These are phyloP conservation scores for Hymenoscyphus fructigenus DNA, from an alignment of 2,329 filamentous ascomycete species.

Conservation along the genomic window DNA sequence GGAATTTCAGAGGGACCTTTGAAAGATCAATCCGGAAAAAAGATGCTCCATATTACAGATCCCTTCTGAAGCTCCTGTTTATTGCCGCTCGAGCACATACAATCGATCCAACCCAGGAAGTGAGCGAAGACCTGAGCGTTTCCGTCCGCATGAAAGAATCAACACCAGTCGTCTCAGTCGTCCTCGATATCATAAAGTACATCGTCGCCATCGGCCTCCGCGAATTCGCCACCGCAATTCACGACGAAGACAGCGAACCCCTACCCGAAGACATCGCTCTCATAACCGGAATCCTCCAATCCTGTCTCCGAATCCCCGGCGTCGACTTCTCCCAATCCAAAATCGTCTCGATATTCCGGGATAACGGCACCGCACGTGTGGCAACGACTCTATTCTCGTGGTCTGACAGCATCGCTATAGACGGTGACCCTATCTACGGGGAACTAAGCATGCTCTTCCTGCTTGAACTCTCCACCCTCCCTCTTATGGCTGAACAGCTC, in stretches of 20 bases:
- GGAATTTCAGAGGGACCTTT: constrained; percentile 54
- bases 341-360: constrained; percentile 67
- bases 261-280: constrained; percentile 81
- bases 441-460: constrained; percentile 89
- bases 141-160: constrained; percentile 28
- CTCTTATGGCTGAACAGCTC: constrained; percentile 81
- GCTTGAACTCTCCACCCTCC: constrained; percentile 80
- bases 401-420: constrained; percentile 77
- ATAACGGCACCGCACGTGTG: constrained; percentile 74
- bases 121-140: constrained; percentile 21
- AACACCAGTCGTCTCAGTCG: constrained; percentile 37
- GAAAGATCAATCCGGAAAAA: constrained; percentile 56
- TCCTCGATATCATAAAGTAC: constrained; percentile 74
- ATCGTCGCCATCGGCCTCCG: constrained; percentile 82
- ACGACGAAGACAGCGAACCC: constrained; percentile 66
- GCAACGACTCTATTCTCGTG: constrained; percentile 89
- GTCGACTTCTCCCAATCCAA: constrained; percentile 70
- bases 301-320: constrained; percentile 74
- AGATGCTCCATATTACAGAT: constrained; percentile 73
- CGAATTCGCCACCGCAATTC: constrained; percentile 75
- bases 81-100: constrained; percentile 70
- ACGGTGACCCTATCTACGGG: constrained; percentile 86
- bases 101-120: constrained; percentile 28
- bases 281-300: constrained; percentile 84
- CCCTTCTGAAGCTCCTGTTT: constrained; percentile 80